A percentile compares a stretch with the other conserved stretches of the same genome.
Conservation (phyloP, 108 stramenopile genomes). For the Cyclotella atomus region DNA sequence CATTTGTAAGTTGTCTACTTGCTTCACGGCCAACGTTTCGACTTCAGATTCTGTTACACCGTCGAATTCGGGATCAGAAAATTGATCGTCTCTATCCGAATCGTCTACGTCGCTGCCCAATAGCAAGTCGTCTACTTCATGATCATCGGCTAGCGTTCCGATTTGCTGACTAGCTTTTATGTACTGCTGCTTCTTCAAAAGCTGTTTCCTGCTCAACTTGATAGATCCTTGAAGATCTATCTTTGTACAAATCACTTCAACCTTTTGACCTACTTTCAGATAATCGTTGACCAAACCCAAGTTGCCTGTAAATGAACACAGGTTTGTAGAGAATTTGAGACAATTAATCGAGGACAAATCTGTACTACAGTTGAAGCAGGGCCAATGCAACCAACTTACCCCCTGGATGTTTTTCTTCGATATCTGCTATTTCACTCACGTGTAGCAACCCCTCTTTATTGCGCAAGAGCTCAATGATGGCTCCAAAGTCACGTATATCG, state of each 20-base stretch:
- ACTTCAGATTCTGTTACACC: too few relatives aligned
- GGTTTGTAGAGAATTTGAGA: background rate
- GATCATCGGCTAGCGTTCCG: too few relatives aligned
- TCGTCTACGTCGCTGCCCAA: too few relatives aligned
- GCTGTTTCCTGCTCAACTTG: constrained; percentile 50
- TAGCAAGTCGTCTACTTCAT: too few relatives aligned
- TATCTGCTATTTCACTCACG: constrained; percentile 74
- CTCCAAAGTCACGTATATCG: constrained; percentile 89
- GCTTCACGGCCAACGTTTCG: too few relatives aligned
- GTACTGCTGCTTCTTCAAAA: constrained; percentile 14
- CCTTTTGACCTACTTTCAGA: constrained; percentile 62
- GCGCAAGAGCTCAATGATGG: constrained; percentile 83
- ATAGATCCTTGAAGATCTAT: constrained; percentile 80
- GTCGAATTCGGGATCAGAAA: too few relatives aligned
- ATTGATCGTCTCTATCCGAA: too few relatives aligned
- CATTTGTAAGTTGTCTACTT: too few relatives aligned
- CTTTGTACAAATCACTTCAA: constrained; percentile 63
- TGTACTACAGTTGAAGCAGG: too few relatives aligned
- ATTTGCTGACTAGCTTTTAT: too few relatives aligned
- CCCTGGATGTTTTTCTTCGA: constrained; percentile 46
- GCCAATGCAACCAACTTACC: constrained; percentile 36
- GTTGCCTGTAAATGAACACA: constrained; percentile 17
- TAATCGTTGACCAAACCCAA: constrained; percentile 55
- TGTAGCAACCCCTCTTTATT: constrained; percentile 91
- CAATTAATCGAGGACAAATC: background rate